phyloP scores from a whole-genome alignment of 116 monocot genomes.

The Posidonia oceanica region DNA sequence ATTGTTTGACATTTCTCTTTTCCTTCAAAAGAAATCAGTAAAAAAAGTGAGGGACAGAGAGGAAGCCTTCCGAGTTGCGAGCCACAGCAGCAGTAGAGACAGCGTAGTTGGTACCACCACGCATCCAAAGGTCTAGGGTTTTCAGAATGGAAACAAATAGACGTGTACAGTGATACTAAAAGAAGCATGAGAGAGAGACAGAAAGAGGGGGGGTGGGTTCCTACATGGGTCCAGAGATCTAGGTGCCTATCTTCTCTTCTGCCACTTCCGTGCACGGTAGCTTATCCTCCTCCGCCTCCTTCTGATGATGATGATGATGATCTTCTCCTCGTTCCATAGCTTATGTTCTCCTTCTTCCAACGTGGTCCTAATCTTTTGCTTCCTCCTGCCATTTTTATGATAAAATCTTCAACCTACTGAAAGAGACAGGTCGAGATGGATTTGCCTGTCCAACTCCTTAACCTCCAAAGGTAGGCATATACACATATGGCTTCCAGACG shows the following conservation, averaged over 20 bases:
- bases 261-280: not conserved
- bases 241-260: not conserved
- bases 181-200: not conserved
- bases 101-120: too few relatives aligned
- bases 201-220: not conserved
- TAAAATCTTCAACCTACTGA: too few relatives aligned
- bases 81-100: not conserved
- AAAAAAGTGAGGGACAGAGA: not conserved
- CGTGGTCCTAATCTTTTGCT: not conserved
- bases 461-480: too few relatives aligned
- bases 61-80: not conserved
- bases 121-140: slow-evolving; percentile 12
- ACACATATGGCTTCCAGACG: too few relatives aligned
- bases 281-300: not conserved
- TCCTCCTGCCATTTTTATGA: too few relatives aligned
- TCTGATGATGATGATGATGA: too few relatives aligned
- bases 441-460: too few relatives aligned
- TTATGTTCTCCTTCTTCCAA: not conserved
- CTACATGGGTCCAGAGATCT: not conserved
- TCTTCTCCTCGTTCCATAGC: too few relatives aligned
- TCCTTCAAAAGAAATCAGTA: too few relatives aligned
- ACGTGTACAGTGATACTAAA: slow-evolving; percentile 2
- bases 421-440: too few relatives aligned
- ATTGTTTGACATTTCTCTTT: too few relatives aligned
- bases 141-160: not conserved